Percentiles rank a stretch among this genome's conserved stretches.
Conservation (phyloP, 1,284 basidiomycete genomes). For the Irpex sp. region DNA sequence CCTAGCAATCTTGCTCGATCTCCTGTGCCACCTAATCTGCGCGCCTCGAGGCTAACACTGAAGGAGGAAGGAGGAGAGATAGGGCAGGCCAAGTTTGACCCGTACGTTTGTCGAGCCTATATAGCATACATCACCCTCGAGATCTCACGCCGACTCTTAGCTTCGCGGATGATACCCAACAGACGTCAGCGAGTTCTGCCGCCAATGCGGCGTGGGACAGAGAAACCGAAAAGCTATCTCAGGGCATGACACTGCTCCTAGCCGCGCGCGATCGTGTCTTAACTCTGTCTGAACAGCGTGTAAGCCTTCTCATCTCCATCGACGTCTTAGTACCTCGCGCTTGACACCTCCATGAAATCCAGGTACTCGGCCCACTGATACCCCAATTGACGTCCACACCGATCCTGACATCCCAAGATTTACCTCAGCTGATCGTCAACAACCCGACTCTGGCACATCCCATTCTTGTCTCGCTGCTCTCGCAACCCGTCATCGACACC, state of each 20-base stretch:
- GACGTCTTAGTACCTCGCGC: not conserved
- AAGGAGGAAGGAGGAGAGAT: constrained; percentile 52
- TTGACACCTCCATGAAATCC: not conserved
- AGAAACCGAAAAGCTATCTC: constrained; percentile 36
- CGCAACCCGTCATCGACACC: constrained; percentile 17
- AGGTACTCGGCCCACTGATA: constrained; percentile 37
- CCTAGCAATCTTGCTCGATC: constrained; percentile 66
- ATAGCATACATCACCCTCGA: not conserved
- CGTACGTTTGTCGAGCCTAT: constrained; percentile 15
- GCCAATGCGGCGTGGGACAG: constrained; percentile 34
- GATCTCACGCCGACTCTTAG: constrained; percentile 7
- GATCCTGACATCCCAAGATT: constrained; percentile 63
- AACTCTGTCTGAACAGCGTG: constrained; percentile 68
- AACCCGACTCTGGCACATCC: constrained; percentile 68
- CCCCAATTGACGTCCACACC: constrained; percentile 49
- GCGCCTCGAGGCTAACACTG: constrained; percentile 62
- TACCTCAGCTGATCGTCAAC: constrained; percentile 58
- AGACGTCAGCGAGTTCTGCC: not conserved
- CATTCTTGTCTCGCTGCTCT: constrained; percentile 54
- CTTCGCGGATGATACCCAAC: constrained; percentile 32
- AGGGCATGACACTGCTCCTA: constrained; percentile 62
- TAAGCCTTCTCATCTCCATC: constrained; percentile 28
- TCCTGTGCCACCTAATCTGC: constrained; percentile 65
- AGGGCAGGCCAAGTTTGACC: constrained; percentile 37
- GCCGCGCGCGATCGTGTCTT: constrained; percentile 66